Base-by-base conservation (phyloP, 257 asterid species). In the Nicotiana benthamiana region DNA sequence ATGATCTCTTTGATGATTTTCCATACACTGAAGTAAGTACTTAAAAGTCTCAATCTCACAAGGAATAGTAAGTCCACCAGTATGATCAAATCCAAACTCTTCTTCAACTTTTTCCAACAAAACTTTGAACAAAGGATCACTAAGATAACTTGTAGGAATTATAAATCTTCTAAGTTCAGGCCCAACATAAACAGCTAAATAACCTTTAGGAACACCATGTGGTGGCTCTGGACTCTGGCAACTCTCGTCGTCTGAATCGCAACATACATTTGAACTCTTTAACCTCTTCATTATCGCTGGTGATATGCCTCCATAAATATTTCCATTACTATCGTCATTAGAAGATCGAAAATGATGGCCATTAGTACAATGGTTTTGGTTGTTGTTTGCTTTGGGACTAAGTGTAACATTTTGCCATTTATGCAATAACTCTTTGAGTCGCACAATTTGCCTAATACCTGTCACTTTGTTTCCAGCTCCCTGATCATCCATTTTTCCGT, bases 371-470 rank as follows among this genome's bases (percentile, higher is more conserved):
- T 40, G 48, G 48, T 40, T 40, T 40, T 40, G 48, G 48, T 66
- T 48, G 56, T 26, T 43, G 48, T 51, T 22, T 24, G 66, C 85
- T 60, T 83, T 90, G 12, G 87, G 82, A 17, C 93, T 89, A 12
- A 90, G 88, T 0, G 97, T 79, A 0, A 78, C 94, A 2, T 30
- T 82, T 82, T 94, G 97, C 98, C 98, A 94, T 77, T 88, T 94
- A 12, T 89, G 85, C 12, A 92, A 86, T 80, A 92, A 53, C 34
- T 88, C 92, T 75, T 91, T 94, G 4, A 94, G 91, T 80, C 82
- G 88, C n/a, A 92, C 97, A 15, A 94, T 92, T n/a, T 94, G 95
- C 66, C 87, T 83, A 70, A 94, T 94, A 53, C 96, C 96, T 46
- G 84, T 90, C 34, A 91, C 84, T 89, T 87, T 92, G 85, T 63